These are phyloP conservation scores for Senna siamea DNA, from an alignment of 306 rosid species.

Conservation along the genomic window DNA sequence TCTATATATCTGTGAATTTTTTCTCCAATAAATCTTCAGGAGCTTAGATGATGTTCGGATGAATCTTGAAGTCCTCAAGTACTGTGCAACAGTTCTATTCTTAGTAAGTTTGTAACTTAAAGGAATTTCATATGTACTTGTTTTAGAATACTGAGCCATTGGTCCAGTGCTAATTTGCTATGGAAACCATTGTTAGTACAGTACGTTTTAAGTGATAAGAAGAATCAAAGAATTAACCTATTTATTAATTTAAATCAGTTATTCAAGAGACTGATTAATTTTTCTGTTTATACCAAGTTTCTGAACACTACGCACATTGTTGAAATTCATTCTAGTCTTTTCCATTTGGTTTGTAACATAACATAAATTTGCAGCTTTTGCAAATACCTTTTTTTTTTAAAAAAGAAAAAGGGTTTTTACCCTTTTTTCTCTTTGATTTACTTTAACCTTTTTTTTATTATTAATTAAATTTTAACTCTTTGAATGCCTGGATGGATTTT, in stretches of 20 bases:
- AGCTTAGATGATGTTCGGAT: constrained; percentile 94
- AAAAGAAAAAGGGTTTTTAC: neutral
- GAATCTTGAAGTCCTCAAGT: constrained; percentile 93
- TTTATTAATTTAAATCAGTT: no score
- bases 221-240: no score
- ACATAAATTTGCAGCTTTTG: neutral
- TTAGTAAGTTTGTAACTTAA: constrained; percentile 57
- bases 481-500: neutral
- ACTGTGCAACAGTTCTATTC: constrained; percentile 84
- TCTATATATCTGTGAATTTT: neutral
- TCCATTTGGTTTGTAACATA: neutral
- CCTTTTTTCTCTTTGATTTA: neutral
- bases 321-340: no score
- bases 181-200: neutral
- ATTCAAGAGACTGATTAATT: neutral
- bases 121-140: constrained; percentile 1
- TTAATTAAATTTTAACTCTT: neutral
- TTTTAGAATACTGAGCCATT: constrained; percentile 2
- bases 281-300: no score
- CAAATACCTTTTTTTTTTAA: no score
- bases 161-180: neutral
- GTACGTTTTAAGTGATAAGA: neutral
- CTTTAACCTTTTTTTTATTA: neutral
- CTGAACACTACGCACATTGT: no score
- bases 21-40: constrained; percentile 52